Evolutionary conservation across 148 eudicot genomes (phyloP).

Genomic region (Hydrangea macrophylla): DNA sequence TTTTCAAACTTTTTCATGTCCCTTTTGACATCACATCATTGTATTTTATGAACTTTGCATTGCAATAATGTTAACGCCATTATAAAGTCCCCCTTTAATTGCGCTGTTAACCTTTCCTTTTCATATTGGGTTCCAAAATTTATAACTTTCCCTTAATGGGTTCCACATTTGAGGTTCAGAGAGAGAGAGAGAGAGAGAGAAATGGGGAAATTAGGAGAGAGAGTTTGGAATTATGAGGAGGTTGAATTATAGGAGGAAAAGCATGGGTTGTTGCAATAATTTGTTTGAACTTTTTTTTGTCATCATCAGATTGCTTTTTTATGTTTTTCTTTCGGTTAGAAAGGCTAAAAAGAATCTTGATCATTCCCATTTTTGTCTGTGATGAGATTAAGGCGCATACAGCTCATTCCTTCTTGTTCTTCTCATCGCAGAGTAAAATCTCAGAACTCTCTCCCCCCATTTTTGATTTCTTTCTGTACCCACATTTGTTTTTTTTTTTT

Average conservation of each 20-base stretch:
- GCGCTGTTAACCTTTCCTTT: conserved; percentile 13
- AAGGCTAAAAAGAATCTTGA: conserved; percentile 16
- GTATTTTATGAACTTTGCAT: neutral
- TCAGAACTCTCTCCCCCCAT: neutral
- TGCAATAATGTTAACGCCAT: conserved; percentile 10
- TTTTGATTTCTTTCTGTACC: neutral
- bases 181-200: conserved; percentile 7
- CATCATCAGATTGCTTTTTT: neutral
- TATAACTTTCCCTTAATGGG: neutral
- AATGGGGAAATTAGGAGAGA: conserved; percentile 37
- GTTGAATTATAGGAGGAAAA: conserved; percentile 28
- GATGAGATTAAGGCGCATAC: conserved; percentile 68
- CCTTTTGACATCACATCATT: conserved; percentile 4
- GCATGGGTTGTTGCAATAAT: conserved; percentile 43
- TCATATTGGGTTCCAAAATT: neutral
- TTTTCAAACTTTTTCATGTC: conserved; percentile 5
- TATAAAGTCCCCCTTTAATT: conserved; percentile 24
- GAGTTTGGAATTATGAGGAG: too few relatives aligned
- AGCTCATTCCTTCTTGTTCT: conserved; percentile 57
- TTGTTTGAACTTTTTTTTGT: conserved; percentile 20
- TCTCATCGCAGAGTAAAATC: conserved; percentile 50
- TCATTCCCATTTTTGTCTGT: conserved; percentile 26
- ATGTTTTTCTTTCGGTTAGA: conserved; percentile 14
- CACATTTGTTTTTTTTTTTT: neutral
- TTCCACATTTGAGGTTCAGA: conserved; percentile 6